Evolutionary conservation across 2,329 filamentous ascomycete genomes (phyloP), one percentile per base, ranked within the genome.

Genomic region (Uncinocarpus reesii): DNA sequence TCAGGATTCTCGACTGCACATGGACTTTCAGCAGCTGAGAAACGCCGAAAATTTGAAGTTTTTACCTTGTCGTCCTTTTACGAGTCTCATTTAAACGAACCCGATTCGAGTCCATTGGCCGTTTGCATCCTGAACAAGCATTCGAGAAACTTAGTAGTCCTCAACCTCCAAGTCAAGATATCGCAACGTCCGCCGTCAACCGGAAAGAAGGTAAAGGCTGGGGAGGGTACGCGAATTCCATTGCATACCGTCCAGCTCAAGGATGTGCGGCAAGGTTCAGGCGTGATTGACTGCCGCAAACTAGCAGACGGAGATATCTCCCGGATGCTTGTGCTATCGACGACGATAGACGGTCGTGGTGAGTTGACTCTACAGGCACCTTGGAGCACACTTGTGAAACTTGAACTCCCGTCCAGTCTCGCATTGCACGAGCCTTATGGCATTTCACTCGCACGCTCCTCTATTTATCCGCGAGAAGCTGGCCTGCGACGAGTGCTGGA

Each of bases 361-460:
- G 79, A 84, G 58, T 65, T 90, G 13, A 85, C 81, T 55, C 68
- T 86, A 7, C 84, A 88, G 62, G 83, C 83, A 4, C 84, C 83
- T 0, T 89, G 84, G 84, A 81, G 81, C 49, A 75, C 76, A 45
- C 71, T 84, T 10, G 78, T 80, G n/a, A 79, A 79, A 36, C 67
- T 88, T n/a, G 69, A 74, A 0, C 65, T 87, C 1, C 81, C 83
- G 1, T 56, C 51, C 5, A 68, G 73, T 23, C 67, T 87, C 16
- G 73, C 74, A 51, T 62, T 79, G 18, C 74, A 80, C 49, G 79
- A 83, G 53, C 70, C 75, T 21, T 74, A 77, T 56, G 77, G 73
- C 49, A 67, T 84, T 31, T 77, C 78, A 46, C 78, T 77, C 52
- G 65, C 70, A 41, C 72, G 74, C 15, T 73, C 74, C 20, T 53